Evolutionary conservation across 2,329 filamentous ascomycete genomes (phyloP).

Genomic region (Colletotrichum tropicicola): DNA sequence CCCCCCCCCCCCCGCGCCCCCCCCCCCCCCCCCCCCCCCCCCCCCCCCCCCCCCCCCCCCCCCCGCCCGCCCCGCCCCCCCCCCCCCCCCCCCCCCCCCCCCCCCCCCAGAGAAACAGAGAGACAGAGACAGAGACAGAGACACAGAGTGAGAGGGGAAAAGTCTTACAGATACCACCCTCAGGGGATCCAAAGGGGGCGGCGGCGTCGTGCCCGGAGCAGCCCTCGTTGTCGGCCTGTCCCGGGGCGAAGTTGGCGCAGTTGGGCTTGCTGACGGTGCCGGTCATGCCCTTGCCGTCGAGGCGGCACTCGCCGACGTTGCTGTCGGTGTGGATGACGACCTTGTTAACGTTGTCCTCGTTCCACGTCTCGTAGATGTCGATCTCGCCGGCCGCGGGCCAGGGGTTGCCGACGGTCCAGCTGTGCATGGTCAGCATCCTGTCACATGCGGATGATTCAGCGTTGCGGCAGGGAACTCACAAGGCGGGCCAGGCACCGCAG

Average conservation of each 20-base stretch:
- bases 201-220: constrained; percentile 50
- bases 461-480: constrained; percentile 48
- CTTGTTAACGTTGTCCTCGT: constrained; percentile 60
- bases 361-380: constrained; percentile 75
- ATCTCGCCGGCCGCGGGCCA: constrained; percentile 71
- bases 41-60: too few relatives aligned
- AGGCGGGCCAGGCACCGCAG: constrained; percentile 79
- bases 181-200: constrained; percentile 46
- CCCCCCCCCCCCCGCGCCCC: too few relatives aligned
- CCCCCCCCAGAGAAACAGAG: too few relatives aligned
- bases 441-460: background rate
- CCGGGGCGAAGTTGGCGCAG: constrained; percentile 48
- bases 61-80: too few relatives aligned
- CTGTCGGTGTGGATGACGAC: constrained; percentile 66
- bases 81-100: too few relatives aligned
- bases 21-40: too few relatives aligned
- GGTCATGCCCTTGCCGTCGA: constrained; percentile 41
- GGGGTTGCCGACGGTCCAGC: constrained; percentile 58
- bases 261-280: constrained; percentile 43
- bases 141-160: too few relatives aligned
- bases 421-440: constrained; percentile 20
- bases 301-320: constrained; percentile 44
- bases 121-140: too few relatives aligned
- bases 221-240: constrained; percentile 48
- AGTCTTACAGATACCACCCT: constrained; percentile 53